phyloP scores from a whole-genome alignment of 2,329 filamentous ascomycete genomes.

The Volutella citrinella region DNA sequence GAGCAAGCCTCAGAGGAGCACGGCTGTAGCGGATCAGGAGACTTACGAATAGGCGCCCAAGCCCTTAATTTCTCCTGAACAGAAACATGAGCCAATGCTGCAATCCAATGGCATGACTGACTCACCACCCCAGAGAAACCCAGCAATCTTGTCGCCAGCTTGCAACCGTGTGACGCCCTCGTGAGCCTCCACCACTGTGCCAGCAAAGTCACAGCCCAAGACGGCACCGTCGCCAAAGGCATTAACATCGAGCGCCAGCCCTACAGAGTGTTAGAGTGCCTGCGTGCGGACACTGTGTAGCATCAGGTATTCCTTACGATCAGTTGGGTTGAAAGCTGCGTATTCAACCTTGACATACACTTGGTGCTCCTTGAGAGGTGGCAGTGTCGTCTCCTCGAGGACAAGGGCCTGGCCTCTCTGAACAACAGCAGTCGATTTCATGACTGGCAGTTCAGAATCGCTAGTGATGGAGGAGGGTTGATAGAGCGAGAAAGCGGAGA shows the following conservation, averaged over 20 bases:
- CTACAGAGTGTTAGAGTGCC: background rate
- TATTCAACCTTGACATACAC: constrained; percentile 19
- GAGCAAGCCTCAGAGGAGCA: background rate
- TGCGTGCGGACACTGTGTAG: background rate
- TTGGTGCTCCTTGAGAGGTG: constrained; percentile 15
- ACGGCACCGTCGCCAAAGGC: constrained; percentile 36
- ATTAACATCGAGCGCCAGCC: constrained; percentile 32
- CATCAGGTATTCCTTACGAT: too few relatives aligned
- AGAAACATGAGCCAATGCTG: background rate
- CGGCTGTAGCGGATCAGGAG: fast-evolving
- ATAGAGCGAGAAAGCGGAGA: too few relatives aligned
- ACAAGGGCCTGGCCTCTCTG: constrained; percentile 6
- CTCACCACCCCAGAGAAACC: constrained; percentile 26
- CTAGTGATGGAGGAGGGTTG: too few relatives aligned
- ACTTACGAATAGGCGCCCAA: constrained; percentile 31
- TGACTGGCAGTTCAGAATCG: too few relatives aligned
- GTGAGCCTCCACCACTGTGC: constrained; percentile 31
- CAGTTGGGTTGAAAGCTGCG: constrained; percentile 26
- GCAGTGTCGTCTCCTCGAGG: background rate
- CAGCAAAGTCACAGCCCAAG: constrained; percentile 35
- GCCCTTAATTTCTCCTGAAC: constrained; percentile 21
- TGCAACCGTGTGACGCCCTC: constrained; percentile 11
- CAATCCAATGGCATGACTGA: background rate
- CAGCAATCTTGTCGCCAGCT: constrained; percentile 16
- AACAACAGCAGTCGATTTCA: constrained; percentile 7